These are phyloP conservation scores for Carex parvula DNA, from an alignment of 176 grass and related monocot genomes.

Conservation along the genomic window DNA sequence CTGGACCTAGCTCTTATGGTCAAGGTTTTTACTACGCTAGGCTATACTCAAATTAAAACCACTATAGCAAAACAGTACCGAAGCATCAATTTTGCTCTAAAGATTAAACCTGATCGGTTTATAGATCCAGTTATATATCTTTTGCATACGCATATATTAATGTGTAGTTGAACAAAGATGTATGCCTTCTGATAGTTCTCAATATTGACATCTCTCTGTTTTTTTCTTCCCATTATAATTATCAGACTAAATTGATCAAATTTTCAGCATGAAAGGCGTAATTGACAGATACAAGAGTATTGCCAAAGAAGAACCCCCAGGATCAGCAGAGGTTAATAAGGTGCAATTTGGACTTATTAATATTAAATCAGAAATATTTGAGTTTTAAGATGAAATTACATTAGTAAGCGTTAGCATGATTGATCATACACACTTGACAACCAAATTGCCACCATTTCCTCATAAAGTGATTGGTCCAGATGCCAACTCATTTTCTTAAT, in stretches of 20 bases:
- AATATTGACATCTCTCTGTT: not conserved
- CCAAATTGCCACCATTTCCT: not conserved
- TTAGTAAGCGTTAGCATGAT: not conserved
- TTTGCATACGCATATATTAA: not conserved
- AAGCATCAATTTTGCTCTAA: not conserved
- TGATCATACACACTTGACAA: not conserved
- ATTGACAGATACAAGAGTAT: constrained; percentile 3
- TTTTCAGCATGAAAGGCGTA: not conserved
- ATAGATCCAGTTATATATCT: not conserved
- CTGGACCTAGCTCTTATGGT: too few relatives aligned
- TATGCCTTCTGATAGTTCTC: not conserved
- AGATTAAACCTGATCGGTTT: not conserved
- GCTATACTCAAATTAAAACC: not conserved
- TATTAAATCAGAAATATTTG: not conserved
- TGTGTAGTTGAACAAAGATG: not conserved
- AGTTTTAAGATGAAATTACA: not conserved
- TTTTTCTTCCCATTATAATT: not conserved
- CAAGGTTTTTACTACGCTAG: too few relatives aligned
- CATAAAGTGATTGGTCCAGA: not conserved
- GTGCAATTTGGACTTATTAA: not conserved
- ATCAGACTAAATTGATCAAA: not conserved
- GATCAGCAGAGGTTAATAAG: constrained; percentile 11
- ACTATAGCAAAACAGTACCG: not conserved
- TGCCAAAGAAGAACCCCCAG: not conserved
- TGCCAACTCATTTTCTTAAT: not conserved